phyloP scores from a whole-genome alignment of 179 eudicot genomes.

The Beta corolliflora region DNA sequence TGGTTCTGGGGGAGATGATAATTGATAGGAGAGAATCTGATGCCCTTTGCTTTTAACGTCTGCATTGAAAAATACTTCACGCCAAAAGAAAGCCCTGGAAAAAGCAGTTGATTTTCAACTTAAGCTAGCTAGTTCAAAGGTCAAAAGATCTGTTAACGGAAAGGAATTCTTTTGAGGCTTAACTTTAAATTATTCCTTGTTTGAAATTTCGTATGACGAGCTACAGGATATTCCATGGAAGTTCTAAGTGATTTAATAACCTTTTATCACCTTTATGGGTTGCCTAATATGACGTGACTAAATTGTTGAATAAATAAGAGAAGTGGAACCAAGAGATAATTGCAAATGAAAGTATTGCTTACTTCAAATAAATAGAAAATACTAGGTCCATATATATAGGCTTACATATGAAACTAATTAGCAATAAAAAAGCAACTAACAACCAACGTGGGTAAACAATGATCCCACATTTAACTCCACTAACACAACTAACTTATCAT shows the following conservation, averaged over 20 bases:
- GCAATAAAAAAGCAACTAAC: too few relatives aligned
- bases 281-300: too few relatives aligned
- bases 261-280: neutral
- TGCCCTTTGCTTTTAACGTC: constrained; percentile 4
- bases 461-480: too few relatives aligned
- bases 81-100: neutral
- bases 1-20: neutral
- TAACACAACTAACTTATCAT: too few relatives aligned
- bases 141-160: neutral
- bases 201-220: neutral
- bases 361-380: too few relatives aligned
- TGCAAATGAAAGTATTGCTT: too few relatives aligned
- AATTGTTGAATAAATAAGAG: too few relatives aligned
- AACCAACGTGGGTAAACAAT: too few relatives aligned
- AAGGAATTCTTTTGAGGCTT: neutral
- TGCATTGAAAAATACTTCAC: neutral
- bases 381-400: too few relatives aligned
- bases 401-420: too few relatives aligned
- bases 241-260: neutral
- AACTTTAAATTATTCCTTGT: neutral
- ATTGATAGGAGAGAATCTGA: constrained; percentile 11
- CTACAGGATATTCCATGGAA: neutral
- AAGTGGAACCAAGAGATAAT: too few relatives aligned
- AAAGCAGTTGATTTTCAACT: neutral
- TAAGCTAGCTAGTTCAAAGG: neutral